Evolutionary conservation across 2,329 filamentous ascomycete genomes (phyloP), one percentile per base, ranked within the genome.

Genomic region (Trichophyton schoenleinii): DNA sequence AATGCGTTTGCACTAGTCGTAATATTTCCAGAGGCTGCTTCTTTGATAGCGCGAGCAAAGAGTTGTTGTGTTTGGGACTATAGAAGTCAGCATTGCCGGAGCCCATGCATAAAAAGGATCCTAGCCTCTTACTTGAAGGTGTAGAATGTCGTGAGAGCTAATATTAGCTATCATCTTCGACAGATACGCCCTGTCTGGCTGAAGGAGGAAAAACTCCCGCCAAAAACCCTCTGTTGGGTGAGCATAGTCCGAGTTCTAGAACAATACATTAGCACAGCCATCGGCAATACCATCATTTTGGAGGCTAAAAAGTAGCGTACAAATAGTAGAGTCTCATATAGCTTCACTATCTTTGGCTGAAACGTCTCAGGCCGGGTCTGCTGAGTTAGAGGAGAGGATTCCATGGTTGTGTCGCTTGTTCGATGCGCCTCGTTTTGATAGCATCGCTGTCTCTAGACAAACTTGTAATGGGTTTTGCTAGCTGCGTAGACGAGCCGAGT

Each of bases 191-290:
- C 83, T 81, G 71, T 96, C 90, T 22, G 92, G 91, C 65, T 85
- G 86, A 62, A 96, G 80, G 42, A 99, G 81, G 73, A 99, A 99
- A 76, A 99, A 91, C 75, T 96, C 94, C 66, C 84, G 82, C 94
- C 94, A 99, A 77, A 96, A 99, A 49, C 91, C 92, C 63, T 96
- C 90, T 0, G 89, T 83, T 64, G 87, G 87, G 31, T 91, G 87
- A 59, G 52, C 52, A 64, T 62, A 62, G 11, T 61, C 58, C 3
- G 60, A 58, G 48, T 62, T 57, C 63, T 64, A 41, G 4, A 13
- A 15, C 18, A 59, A 6, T 6, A 15, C 31, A 25, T 59, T 3
- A 59, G 58, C 42, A 59, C 25, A 34, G 3, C 57, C 42, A 72
- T 70, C 73, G 68, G 68, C 66, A 69, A 44, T 8, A 34, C 9